phyloP scores from a whole-genome alignment of 2,329 filamentous ascomycete species.

The Aspergillus sp. region DNA sequence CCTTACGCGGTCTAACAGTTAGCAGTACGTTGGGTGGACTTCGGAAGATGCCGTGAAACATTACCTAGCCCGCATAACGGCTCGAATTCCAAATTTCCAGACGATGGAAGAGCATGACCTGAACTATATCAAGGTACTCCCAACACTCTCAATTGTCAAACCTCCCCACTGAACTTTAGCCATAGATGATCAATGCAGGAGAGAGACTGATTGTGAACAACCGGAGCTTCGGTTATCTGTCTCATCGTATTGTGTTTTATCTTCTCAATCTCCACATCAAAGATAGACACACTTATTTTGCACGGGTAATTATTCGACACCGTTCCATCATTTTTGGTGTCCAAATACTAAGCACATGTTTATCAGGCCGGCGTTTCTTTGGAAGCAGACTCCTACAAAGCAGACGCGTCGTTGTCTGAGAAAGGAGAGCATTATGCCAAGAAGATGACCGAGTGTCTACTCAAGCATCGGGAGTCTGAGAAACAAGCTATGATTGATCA shows the following conservation, averaged over 20 bases:
- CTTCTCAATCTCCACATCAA: conserved; percentile 98
- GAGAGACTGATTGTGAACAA: conserved; percentile 95
- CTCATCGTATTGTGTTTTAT: conserved; percentile 97
- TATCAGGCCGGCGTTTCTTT: conserved; percentile 70
- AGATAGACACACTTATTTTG: conserved; percentile 89
- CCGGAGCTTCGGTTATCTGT: conserved; percentile 92
- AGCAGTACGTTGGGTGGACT: conserved; percentile 82
- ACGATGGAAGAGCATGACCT: conserved; percentile 93
- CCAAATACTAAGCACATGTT: conserved; percentile 11
- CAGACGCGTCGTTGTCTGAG: conserved; percentile 79
- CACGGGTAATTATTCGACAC: conserved; percentile 52
- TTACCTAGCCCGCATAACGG: conserved; percentile 84
- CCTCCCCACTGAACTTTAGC: too few species aligned
- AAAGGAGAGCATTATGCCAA: conserved; percentile 77
- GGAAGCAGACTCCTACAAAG: conserved; percentile 90
- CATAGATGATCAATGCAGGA: conserved; percentile 90
- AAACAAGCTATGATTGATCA: conserved; percentile 66
- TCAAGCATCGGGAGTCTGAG: conserved; percentile 82
- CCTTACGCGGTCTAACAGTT: conserved; percentile 10
- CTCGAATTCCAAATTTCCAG: conserved; percentile 93
- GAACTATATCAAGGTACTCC: conserved; percentile 79
- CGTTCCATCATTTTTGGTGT: not conserved
- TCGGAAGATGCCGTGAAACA: conserved; percentile 88
- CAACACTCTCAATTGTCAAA: too few species aligned
- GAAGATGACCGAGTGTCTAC: conserved; percentile 80